phyloP scores from a whole-genome alignment of 2,329 filamentous ascomycete genomes.

The Neocucurbitaria cava region DNA sequence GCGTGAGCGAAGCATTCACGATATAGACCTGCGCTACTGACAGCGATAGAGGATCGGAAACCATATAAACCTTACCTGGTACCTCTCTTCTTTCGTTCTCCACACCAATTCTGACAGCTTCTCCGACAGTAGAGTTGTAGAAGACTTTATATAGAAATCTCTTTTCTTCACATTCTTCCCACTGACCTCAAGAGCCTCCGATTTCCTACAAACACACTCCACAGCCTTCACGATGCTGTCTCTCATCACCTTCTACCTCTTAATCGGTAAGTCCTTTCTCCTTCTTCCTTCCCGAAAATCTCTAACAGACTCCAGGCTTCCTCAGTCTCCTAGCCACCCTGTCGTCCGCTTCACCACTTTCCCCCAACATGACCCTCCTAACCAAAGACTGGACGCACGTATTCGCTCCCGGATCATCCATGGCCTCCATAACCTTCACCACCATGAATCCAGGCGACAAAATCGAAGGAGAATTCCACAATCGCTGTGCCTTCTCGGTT shows the following conservation, averaged over 20 bases:
- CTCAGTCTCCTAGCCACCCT: neutral
- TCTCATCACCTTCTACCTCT: neutral
- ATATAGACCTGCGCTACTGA: neutral
- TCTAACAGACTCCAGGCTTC: neutral
- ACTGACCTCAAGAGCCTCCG: neutral
- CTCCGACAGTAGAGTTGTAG: neutral
- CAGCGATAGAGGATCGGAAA: neutral
- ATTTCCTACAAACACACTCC: neutral
- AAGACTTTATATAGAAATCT: neutral
- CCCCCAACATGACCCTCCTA: neutral
- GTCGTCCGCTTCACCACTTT: neutral
- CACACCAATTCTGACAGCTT: neutral
- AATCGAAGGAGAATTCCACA: neutral
- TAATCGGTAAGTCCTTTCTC: neutral
- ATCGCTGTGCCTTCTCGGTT: neutral
- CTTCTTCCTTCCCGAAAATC: neutral
- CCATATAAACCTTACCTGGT: neutral
- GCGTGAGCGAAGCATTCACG: neutral
- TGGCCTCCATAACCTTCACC: neutral
- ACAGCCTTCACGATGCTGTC: neutral
- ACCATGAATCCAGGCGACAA: neutral
- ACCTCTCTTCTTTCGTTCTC: neutral
- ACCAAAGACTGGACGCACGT: slow-evolving; percentile 5
- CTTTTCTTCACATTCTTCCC: neutral
- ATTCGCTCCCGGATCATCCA: neutral